Evolutionary conservation across 257 asterid genomes (phyloP).

Genomic region (Anisodus tanguticus): DNA sequence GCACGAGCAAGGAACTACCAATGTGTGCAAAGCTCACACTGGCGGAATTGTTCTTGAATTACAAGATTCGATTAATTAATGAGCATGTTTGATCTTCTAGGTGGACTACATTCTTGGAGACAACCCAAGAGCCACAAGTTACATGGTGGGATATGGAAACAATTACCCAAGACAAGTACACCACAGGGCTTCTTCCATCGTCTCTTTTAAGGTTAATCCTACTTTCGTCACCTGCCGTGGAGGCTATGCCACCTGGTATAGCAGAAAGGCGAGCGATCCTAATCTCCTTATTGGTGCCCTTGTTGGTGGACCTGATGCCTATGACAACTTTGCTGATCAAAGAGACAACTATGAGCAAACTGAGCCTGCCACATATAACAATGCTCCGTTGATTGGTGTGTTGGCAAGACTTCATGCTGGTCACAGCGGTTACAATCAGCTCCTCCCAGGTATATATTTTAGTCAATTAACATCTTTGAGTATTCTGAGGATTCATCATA

Average conservation of each 20-base stretch:
- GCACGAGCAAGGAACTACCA: not conserved
- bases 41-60: not conserved
- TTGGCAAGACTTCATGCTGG: slow-evolving; percentile 85
- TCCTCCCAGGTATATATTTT: slow-evolving; percentile 67
- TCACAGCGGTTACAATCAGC: slow-evolving; percentile 76
- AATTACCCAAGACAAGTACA: slow-evolving; percentile 89
- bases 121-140: slow-evolving; percentile 97
- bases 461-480: not conserved
- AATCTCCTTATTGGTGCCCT: slow-evolving; percentile 88
- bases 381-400: slow-evolving; percentile 86
- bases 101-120: slow-evolving; percentile 97
- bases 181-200: slow-evolving; percentile 94
- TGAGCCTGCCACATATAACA: slow-evolving; percentile 98
- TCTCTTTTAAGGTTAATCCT: slow-evolving; percentile 71
- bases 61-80: not conserved
- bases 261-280: slow-evolving; percentile 79
- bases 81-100: slow-evolving; percentile 39
- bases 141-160: slow-evolving; percentile 97
- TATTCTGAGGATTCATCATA: not conserved
- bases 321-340: slow-evolving; percentile 93
- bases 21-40: not conserved
- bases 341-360: slow-evolving; percentile 96
- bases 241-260: slow-evolving; percentile 94
- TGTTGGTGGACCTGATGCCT: slow-evolving; percentile 99
- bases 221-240: slow-evolving; percentile 86